Percentiles rank a stretch among this genome's conserved stretches.
These are phyloP conservation scores for Aspergillus ibericus DNA, from an alignment of 2,329 filamentous ascomycete genomes.

Conservation along the genomic window DNA sequence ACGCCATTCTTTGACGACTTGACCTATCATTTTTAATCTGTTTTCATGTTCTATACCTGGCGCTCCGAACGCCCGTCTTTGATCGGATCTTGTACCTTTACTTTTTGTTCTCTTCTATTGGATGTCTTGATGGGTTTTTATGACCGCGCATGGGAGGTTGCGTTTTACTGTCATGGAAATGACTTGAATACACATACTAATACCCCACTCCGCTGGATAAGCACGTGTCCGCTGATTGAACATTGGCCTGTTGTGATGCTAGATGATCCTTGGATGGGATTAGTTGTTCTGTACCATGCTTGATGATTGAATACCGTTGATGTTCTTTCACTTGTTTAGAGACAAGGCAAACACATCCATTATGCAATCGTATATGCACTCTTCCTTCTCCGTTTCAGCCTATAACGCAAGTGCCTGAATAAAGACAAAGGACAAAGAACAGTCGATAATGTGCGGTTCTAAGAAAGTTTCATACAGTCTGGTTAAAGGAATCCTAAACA, in stretches of 20 bases:
- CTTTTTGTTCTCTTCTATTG: constrained; percentile 11
- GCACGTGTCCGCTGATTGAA: neutral
- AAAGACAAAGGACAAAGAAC: too few relatives aligned
- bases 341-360: neutral
- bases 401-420: too few relatives aligned
- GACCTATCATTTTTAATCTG: constrained; percentile 12
- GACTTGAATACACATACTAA: constrained; percentile 4
- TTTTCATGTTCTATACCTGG: constrained; percentile 22
- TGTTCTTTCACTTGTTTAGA: neutral
- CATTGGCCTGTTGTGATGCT: neutral
- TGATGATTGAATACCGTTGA: neutral
- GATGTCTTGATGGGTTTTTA: constrained; percentile 19
- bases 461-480: too few relatives aligned
- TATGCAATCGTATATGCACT: neutral
- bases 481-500: too few relatives aligned
- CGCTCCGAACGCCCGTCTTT: constrained; percentile 4
- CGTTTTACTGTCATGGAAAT: constrained; percentile 8
- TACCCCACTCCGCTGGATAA: neutral
- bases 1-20: constrained; percentile 14
- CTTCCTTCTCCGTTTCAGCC: neutral
- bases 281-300: neutral
- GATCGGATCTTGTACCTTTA: constrained; percentile 1
- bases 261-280: neutral
- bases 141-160: constrained; percentile 14
- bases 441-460: too few relatives aligned